A percentile compares a stretch with the other conserved stretches of the same genome.
Conservation (phyloP, 2,329 filamentous ascomycete genomes). For the Aureobasidium sp. region DNA sequence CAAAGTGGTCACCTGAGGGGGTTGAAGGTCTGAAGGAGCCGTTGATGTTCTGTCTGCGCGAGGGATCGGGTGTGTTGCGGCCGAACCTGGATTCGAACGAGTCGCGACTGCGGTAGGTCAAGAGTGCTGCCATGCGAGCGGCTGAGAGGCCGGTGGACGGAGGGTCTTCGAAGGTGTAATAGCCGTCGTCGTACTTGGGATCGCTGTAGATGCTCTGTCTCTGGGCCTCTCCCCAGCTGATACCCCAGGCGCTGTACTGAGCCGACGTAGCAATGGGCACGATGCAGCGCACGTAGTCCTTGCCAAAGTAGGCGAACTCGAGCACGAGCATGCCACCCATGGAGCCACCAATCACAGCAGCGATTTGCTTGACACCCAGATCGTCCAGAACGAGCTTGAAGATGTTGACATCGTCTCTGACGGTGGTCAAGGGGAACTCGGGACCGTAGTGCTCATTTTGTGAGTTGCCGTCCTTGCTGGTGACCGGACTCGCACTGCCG, state of each 20-base stretch:
- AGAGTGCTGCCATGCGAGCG: conserved; percentile 89
- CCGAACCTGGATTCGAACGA: conserved; percentile 96
- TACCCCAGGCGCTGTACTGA: conserved; percentile 80
- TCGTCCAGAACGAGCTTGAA: conserved; percentile 76
- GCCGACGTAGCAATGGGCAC: conserved; percentile 81
- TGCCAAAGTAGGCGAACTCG: conserved; percentile 86
- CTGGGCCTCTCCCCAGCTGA: conserved; percentile 84
- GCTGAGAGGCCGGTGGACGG: conserved; percentile 81
- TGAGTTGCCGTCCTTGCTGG: conserved; percentile 72
- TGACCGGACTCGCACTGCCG: conserved; percentile 80
- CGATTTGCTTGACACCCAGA: conserved; percentile 68
- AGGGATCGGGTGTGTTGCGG: conserved; percentile 80
- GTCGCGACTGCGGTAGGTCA: conserved; percentile 93
- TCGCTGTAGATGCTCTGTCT: conserved; percentile 94
- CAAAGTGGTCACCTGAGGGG: conserved; percentile 40
- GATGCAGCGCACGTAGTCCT: conserved; percentile 70
- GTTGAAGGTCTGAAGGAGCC: conserved; percentile 44
- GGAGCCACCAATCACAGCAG: conserved; percentile 72
- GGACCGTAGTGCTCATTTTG: conserved; percentile 76
- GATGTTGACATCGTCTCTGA: conserved; percentile 86
- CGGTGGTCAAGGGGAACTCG: conserved; percentile 91
- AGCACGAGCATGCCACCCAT: conserved; percentile 88
- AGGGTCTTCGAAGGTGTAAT: conserved; percentile 81
- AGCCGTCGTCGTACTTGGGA: conserved; percentile 96
- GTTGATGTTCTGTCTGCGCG: conserved; percentile 74